A percentile compares a stretch with the other conserved stretches of the same genome.
These are phyloP conservation scores for Chaetomiaceae sp. DNA, from an alignment of 2,329 filamentous ascomycete genomes.

Conservation along the genomic window DNA sequence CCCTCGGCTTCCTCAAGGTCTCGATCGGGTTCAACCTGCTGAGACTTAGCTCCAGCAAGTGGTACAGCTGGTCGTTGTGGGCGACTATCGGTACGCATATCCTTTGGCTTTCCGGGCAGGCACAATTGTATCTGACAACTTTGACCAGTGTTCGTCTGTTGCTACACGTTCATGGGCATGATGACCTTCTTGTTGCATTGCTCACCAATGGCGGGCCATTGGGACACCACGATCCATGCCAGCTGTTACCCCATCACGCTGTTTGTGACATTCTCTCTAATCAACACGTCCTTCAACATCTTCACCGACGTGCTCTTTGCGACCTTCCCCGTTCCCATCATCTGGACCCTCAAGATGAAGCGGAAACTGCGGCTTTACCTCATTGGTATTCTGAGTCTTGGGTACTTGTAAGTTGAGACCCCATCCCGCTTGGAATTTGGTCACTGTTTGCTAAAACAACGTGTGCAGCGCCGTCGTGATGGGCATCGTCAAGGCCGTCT, in stretches of 20 bases:
- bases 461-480: conserved; percentile 32
- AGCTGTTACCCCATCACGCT: conserved; percentile 18
- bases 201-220: conserved; percentile 21
- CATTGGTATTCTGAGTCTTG: conserved; percentile 36
- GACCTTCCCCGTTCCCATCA: conserved; percentile 36
- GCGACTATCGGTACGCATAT: conserved; percentile 15
- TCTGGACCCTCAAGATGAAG: conserved; percentile 37
- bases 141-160: conserved; percentile 17
- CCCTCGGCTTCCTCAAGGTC: conserved; percentile 19
- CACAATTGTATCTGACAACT: not conserved
- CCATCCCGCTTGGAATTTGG: no score
- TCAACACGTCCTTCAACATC: conserved; percentile 33
- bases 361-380: conserved; percentile 34
- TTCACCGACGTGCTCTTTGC: conserved; percentile 40
- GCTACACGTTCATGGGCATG: conserved; percentile 21
- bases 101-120: not conserved
- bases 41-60: conserved; percentile 20
- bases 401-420: conserved; percentile 32
- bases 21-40: conserved; percentile 21
- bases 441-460: not conserved
- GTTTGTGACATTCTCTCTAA: conserved; percentile 38
- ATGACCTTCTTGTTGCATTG: conserved; percentile 24
- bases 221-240: conserved; percentile 17
- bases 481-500: conserved; percentile 35
- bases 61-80: conserved; percentile 26